These are phyloP conservation scores for Adansonia grandidieri DNA, from an alignment of 441 rosid genomes.

Conservation along the genomic window DNA sequence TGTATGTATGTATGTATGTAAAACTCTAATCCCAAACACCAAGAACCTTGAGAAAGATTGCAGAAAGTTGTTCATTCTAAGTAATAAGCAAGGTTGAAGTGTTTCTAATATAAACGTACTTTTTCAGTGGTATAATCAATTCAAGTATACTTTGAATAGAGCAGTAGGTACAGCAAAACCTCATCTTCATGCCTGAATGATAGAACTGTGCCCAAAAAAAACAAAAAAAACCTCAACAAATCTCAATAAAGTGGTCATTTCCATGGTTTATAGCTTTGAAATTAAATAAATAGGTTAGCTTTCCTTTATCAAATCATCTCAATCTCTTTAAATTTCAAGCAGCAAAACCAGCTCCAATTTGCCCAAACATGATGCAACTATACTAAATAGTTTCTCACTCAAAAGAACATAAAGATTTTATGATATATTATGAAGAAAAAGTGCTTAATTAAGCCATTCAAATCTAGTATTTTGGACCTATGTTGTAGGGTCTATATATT, in stretches of 20 bases:
- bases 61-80: neutral
- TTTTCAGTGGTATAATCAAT: neutral
- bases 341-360: neutral
- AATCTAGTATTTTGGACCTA: conserved; percentile 16
- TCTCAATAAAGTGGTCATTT: neutral
- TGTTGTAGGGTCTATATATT: neutral
- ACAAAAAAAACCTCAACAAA: neutral
- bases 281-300: neutral
- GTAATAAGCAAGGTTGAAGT: neutral
- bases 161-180: neutral
- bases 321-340: neutral
- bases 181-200: neutral
- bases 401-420: neutral
- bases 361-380: neutral
- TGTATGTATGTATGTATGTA: too few relatives aligned
- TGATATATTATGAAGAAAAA: neutral
- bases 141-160: neutral
- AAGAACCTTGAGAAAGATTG: neutral
- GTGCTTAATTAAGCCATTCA: conserved; percentile 20
- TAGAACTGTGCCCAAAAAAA: neutral
- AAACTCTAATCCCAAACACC: too few relatives aligned
- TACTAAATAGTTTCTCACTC: neutral
- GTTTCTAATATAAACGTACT: neutral
- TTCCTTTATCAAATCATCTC: neutral
- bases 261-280: neutral